Percentiles rank a stretch among this genome's conserved stretches.
These are phyloP conservation scores for Pyrus pyrifolia DNA, from an alignment of 306 rosid genomes.

Conservation along the genomic window DNA sequence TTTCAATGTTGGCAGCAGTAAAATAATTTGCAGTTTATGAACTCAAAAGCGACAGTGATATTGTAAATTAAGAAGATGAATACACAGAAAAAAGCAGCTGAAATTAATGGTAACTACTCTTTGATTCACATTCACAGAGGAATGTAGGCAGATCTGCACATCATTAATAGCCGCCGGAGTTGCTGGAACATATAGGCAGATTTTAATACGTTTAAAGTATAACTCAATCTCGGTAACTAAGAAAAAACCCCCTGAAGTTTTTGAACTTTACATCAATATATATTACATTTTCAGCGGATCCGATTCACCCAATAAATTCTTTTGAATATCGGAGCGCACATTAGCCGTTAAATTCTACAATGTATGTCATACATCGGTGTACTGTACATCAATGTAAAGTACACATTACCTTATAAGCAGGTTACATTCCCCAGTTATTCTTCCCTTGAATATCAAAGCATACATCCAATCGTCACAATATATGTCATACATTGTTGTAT, in stretches of 20 bases:
- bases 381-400: too few relatives aligned
- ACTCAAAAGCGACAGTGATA: background rate
- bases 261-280: too few relatives aligned
- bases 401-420: too few relatives aligned
- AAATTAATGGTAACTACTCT: background rate
- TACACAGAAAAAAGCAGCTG: background rate
- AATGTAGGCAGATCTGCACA: background rate
- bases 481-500: too few relatives aligned
- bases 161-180: conserved; percentile 6
- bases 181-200: background rate
- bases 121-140: background rate
- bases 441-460: too few relatives aligned
- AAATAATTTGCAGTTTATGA: background rate
- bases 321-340: too few relatives aligned
- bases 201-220: background rate
- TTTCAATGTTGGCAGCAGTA: background rate
- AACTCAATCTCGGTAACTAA: background rate
- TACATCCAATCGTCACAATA: too few relatives aligned
- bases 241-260: background rate
- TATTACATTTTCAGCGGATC: too few relatives aligned
- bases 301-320: too few relatives aligned
- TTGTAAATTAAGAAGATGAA: background rate
- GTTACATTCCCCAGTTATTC: too few relatives aligned
- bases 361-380: too few relatives aligned
- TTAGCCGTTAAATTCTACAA: too few relatives aligned